A percentile compares a stretch with the other conserved stretches of the same genome.
Evolutionary conservation across 1,139 yeast genomes (phyloP).

Genomic region (Trichomonascaceae sp.): DNA sequence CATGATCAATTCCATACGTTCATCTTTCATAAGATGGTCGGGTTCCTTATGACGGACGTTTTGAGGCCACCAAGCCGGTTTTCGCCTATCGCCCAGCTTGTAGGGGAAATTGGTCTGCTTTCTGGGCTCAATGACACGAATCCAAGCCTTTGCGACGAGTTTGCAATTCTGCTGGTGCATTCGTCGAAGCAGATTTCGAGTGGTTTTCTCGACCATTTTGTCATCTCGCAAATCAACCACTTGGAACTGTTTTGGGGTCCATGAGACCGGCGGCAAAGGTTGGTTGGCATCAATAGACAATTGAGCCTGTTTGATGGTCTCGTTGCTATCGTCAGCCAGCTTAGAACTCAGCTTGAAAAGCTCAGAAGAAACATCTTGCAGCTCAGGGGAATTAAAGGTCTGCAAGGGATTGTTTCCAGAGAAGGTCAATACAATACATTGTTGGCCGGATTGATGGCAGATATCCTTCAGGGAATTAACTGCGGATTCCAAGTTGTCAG

Average conservation of each 20-base stretch:
- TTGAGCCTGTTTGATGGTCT: neutral
- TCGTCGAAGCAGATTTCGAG: conserved; percentile 11
- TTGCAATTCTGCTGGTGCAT: conserved; percentile 57
- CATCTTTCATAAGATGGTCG: conserved; percentile 59
- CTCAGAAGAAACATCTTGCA: neutral
- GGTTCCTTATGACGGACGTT: conserved; percentile 61
- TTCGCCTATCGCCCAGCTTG: conserved; percentile 42
- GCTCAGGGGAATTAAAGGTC: neutral
- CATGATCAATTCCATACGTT: conserved; percentile 46
- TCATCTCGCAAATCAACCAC: neutral
- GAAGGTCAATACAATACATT: conserved; percentile 1
- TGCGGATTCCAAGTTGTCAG: neutral
- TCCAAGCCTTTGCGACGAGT: conserved; percentile 61
- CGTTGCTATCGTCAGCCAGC: neutral
- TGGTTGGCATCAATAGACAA: neutral
- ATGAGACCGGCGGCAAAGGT: neutral
- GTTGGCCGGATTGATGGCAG: neutral
- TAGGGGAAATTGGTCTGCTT: conserved; percentile 64
- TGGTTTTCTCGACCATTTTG: neutral
- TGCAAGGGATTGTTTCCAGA: neutral
- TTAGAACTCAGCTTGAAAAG: neutral
- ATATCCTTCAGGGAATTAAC: neutral
- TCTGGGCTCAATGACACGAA: conserved; percentile 56
- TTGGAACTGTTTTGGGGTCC: neutral
- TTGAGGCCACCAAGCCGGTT: conserved; percentile 70